A percentile compares a stretch with the other conserved stretches of the same genome.
Conservation (phyloP, 164 flowering plant species). For the Umbellularia californica region DNA sequence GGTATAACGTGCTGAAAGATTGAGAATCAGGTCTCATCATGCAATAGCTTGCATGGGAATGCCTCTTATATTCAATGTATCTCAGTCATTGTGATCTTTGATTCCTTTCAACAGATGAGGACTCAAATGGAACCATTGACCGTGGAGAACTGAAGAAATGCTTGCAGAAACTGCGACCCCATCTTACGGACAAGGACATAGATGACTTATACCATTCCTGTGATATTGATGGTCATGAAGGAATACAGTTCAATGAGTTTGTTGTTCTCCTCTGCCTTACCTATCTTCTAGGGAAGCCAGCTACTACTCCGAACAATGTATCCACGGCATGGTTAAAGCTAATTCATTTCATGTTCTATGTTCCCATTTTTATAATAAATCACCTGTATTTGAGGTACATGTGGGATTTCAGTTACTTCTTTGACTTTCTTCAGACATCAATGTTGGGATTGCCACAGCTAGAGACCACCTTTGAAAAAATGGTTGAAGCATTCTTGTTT, state of each 20-base stretch:
- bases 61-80: neutral
- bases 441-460: slow-evolving; percentile 40
- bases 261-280: slow-evolving; percentile 68
- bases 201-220: slow-evolving; percentile 56
- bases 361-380: neutral
- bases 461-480: slow-evolving; percentile 56
- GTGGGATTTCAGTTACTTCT: slow-evolving; percentile 5
- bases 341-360: neutral
- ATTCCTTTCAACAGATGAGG: slow-evolving; percentile 40
- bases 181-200: slow-evolving; percentile 45
- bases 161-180: slow-evolving; percentile 43
- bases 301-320: slow-evolving; percentile 29
- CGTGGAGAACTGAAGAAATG: slow-evolving; percentile 53
- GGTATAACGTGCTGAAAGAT: too few species aligned
- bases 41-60: neutral
- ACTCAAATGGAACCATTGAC: slow-evolving; percentile 55
- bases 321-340: neutral
- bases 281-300: slow-evolving; percentile 51
- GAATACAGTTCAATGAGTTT: slow-evolving; percentile 68
- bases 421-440: slow-evolving; percentile 34
- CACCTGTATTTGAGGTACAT: neutral
- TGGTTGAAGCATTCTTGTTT: slow-evolving; percentile 67
- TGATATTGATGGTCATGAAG: slow-evolving; percentile 52
- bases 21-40: neutral
- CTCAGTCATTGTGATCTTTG: neutral